Base-by-base conservation (phyloP, 2,329 filamentous ascomycete genomes). In the Fusarium guadeloupense region DNA sequence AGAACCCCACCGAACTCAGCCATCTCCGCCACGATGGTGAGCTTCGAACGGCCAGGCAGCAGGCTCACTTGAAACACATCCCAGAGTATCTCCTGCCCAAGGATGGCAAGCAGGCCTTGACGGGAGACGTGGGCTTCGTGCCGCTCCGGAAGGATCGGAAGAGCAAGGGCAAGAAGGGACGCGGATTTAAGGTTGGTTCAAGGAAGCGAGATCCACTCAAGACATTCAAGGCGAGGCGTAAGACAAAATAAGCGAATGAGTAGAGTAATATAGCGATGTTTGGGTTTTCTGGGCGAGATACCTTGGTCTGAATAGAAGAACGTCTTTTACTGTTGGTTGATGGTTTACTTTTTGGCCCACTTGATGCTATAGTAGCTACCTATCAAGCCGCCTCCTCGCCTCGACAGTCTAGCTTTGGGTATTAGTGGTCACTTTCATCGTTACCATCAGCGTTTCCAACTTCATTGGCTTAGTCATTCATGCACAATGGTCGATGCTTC, bases 11-110 rank as follows among this genome's bases (percentile, higher is more conserved):
- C 26, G 94, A 98, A 72, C 79, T 98, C 63, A 86, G 87, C 31
- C 92, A 97, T 73, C 81, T 98, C 65, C 86, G 94, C 21, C 95
- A 99, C 73, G 95, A 99, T 73, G 89, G 89, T 31, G 94, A 97
- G 74, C 81, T 96, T 52, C 85, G 93, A 57, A 88, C 93, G 20
- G 92, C 93, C 13, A 83, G 91, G 55, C 88, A 93, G 39, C 93
- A 98, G 76, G 85, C 90, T 8, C 95, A 99, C 80, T 80, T 99
- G 64, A 96, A 92, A 77, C 92, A 97, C 74, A 91, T 99, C 2
- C 95, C 95, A 0, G 93, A 97, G 40, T 99, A 99, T 73, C 78
- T 99, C 45, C 80, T 99, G 68, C 95, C 95, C 79, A 83, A 76
- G 72, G 93, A 85, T 71, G 89, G 89, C 35, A 90, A 86, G 74